A percentile compares a stretch with the other conserved stretches of the same genome.
Conservation (phyloP, 1,284 basidiomycete species). For the Leccinum insolens region DNA sequence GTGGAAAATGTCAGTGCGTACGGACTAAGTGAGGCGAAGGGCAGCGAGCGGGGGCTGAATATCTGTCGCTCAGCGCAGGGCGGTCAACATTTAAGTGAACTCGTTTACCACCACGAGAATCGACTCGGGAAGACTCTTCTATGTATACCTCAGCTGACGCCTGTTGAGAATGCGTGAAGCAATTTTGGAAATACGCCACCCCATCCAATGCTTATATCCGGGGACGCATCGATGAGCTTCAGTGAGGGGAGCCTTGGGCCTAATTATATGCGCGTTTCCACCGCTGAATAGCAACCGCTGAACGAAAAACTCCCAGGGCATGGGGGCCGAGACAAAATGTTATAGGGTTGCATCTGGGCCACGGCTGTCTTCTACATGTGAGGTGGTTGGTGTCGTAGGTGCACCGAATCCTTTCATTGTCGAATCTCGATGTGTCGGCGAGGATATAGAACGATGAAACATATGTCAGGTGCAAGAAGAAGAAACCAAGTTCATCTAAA, state of each 20-base stretch:
- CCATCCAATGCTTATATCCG: conserved; percentile 40
- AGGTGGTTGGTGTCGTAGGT: background rate
- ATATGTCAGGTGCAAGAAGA: no score
- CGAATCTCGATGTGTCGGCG: no score
- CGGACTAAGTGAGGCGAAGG: background rate
- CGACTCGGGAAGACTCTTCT: background rate
- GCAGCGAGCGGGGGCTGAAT: background rate
- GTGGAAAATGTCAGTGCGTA: background rate
- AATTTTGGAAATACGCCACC: conserved; percentile 45
- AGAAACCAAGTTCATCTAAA: no score
- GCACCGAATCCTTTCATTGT: background rate
- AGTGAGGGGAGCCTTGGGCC: conserved; percentile 27
- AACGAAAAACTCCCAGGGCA: background rate
- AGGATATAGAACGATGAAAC: no score
- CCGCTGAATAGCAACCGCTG: conserved; percentile 67
- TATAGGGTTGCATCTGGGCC: background rate
- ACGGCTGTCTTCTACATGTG: background rate
- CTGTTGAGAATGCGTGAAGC: conserved; percentile 3
- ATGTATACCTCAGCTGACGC: background rate
- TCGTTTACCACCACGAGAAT: background rate
- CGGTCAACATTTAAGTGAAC: background rate
- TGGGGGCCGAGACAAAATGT: background rate
- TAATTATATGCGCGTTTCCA: conserved; percentile 52
- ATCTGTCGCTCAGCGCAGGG: background rate
- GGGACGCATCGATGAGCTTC: conserved; percentile 47